Conservation (phyloP, 164 flowering plant species). For the Litsea cubeba region DNA sequence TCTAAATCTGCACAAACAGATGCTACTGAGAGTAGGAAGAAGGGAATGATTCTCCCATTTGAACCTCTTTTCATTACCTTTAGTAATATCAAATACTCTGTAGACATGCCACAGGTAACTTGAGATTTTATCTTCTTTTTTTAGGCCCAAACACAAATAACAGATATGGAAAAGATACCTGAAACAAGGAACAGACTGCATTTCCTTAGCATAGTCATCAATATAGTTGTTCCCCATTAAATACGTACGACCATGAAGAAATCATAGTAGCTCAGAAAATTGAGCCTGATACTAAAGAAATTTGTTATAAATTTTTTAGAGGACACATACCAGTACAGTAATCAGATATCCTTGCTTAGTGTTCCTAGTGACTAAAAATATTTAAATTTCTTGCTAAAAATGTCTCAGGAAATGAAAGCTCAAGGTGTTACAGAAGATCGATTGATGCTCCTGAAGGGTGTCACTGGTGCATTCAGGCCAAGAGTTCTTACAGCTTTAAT, state of each 20-base stretch:
- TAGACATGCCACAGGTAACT: constrained; percentile 50
- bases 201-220: not conserved
- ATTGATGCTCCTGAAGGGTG: constrained; percentile 13
- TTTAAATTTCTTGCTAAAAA: not conserved
- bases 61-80: constrained; percentile 41
- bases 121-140: not conserved
- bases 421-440: constrained; percentile 23
- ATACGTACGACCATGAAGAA: not conserved
- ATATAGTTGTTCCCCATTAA: not conserved
- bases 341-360: not conserved
- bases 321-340: not conserved
- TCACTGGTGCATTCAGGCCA: constrained; percentile 13
- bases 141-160: not conserved
- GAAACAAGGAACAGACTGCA: not conserved
- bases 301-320: not conserved
- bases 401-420: constrained; percentile 21
- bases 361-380: not conserved
- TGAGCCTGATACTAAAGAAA: not conserved
- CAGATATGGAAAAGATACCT: not conserved
- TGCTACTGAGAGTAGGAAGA: constrained; percentile 3
- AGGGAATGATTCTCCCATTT: constrained; percentile 53
- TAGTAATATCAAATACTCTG: constrained; percentile 19
- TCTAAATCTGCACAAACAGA: not conserved
- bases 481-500: constrained; percentile 9
- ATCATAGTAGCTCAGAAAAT: too few species aligned